Evolutionary conservation across 495 filamentous ascomycete species (phyloP).

Genomic region (Parmelia sp.): DNA sequence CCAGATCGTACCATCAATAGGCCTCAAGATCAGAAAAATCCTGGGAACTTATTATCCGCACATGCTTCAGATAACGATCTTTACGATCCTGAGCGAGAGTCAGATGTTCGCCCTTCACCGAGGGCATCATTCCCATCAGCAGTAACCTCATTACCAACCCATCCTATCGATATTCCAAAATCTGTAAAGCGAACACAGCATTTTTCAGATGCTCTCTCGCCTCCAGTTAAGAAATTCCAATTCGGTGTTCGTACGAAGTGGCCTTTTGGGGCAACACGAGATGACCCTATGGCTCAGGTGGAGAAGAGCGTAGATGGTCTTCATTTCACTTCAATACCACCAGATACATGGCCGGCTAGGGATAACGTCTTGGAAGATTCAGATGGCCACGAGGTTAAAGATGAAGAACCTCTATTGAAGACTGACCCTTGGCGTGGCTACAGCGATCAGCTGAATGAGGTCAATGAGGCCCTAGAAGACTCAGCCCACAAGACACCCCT

Average conservation of each 20-base stretch:
- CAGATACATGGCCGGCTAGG: not conserved
- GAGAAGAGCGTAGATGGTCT: not conserved
- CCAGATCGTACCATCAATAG: not conserved
- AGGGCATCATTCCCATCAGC: too few relatives aligned
- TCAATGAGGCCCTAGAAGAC: not conserved
- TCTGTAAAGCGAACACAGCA: not conserved
- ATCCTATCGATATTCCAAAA: not conserved
- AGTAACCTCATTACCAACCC: not conserved
- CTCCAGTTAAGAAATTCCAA: not conserved
- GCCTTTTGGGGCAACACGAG: conserved; percentile 4
- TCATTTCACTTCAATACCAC: too few relatives aligned
- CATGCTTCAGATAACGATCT: not conserved
- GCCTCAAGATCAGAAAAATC: not conserved
- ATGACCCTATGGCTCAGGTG: not conserved
- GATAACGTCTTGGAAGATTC: not conserved
- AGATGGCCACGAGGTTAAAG: not conserved
- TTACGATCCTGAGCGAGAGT: not conserved
- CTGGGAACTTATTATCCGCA: not conserved
- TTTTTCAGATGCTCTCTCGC: not conserved
- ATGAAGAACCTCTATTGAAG: not conserved
- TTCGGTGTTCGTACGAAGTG: not conserved
- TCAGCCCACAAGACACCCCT: not conserved
- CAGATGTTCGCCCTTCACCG: not conserved
- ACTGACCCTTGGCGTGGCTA: not conserved
- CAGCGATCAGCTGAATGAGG: not conserved